phyloP scores from a whole-genome alignment of 495 filamentous ascomycete species.

The Aspergillus biplanus region DNA sequence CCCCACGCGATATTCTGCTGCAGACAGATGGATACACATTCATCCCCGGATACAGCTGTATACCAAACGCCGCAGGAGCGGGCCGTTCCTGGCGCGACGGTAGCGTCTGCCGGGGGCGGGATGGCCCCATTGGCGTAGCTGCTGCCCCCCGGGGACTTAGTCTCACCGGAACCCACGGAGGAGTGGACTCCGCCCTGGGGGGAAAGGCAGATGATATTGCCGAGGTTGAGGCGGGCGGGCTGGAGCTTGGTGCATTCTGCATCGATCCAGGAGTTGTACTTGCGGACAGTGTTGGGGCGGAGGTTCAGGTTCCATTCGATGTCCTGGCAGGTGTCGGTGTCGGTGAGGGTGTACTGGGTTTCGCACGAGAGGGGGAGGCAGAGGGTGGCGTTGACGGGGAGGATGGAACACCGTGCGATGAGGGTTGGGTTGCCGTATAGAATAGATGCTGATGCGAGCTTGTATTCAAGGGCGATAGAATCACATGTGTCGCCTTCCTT shows the following conservation, averaged over 20 bases:
- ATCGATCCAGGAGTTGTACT: conserved; percentile 25
- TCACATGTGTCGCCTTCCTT: conserved; percentile 11
- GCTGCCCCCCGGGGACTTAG: not conserved
- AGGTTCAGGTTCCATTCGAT: no score
- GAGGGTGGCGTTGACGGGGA: not conserved
- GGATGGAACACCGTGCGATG: not conserved
- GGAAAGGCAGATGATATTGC: conserved; percentile 19
- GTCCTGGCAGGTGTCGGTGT: no score
- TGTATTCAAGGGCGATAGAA: conserved; percentile 7
- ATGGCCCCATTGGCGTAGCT: not conserved
- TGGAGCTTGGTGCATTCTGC: conserved; percentile 19
- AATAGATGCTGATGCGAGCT: not conserved
- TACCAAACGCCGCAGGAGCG: not conserved
- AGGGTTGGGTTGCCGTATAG: not conserved
- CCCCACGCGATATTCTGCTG: not conserved
- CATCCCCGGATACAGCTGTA: not conserved
- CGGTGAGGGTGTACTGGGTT: no score
- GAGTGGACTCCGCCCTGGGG: conserved; percentile 12
- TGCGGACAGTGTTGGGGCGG: not conserved
- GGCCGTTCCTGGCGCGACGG: not conserved
- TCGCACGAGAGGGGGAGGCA: not conserved
- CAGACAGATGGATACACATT: not conserved
- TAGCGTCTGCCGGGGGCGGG: not conserved
- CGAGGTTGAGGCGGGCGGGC: not conserved
- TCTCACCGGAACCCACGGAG: not conserved